Evolutionary conservation across 2,329 filamentous ascomycete genomes (phyloP), one percentile per base, ranked within the genome.

Genomic region (Orbilia brochopaga): DNA sequence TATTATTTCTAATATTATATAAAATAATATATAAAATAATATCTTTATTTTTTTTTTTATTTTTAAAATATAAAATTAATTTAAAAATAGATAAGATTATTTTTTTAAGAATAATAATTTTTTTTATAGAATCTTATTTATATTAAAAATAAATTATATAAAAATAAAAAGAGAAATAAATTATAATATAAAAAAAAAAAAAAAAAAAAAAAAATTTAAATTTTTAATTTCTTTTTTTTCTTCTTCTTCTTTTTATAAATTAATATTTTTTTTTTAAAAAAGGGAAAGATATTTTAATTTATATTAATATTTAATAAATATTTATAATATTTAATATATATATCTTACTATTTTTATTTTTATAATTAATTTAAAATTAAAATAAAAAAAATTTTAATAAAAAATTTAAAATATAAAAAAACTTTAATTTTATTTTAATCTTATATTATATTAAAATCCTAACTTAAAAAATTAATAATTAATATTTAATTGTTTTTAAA

Each of bases 131-230:
- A n/a, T n/a, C n/a, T n/a, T n/a, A n/a, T n/a, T n/a, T n/a, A n/a
- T n/a, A n/a, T n/a, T n/a, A n/a, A n/a, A n/a, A n/a, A 61, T 61
- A 52, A 24, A 27, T 61, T 53, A 44, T 61, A 40, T 17, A 44
- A 30, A 27, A 53, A 53, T 53, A 52, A 50, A 50, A 59, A 50
- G 3, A 59, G 50, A 40, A 61, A 24, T 15, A 40, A 63, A 11
- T 42, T 61, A 40, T 61, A 6, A 61, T 53, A 61, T 27, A 53
- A 17, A 53, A 40, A 52, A 24, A 37, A 7, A 27, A 37, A 51
- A 32, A 27, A 37, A 42, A 42, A 24, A 24, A 42, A 10, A 40
- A 61, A 24, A 44, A 15, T 61, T n/a, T 61, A 23, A 37, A 7
- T 27, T 37, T 61, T n/a, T 37, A 48, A 51, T 61, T 52, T 21